Evolutionary conservation across 257 asterid species (phyloP).

Genomic region (Hygrophila difformis): DNA sequence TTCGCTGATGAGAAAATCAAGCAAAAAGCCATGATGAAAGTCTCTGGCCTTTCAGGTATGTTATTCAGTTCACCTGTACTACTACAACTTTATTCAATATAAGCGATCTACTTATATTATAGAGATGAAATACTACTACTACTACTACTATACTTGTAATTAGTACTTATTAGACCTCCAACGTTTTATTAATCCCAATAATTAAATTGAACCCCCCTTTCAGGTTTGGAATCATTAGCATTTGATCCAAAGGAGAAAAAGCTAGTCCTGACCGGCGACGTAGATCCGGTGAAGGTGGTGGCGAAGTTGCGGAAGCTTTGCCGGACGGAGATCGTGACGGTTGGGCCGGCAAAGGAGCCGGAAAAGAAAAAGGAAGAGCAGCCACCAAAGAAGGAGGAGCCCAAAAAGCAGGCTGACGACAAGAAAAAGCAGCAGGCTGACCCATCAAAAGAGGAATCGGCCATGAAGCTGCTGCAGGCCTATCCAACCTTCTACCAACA

Average conservation of each 20-base stretch:
- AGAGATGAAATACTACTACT: too few relatives aligned
- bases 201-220: background rate
- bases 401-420: slow-evolving; percentile 12
- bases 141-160: too few relatives aligned
- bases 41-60: too few relatives aligned
- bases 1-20: too few relatives aligned
- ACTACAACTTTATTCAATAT: too few relatives aligned
- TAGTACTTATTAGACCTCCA: background rate
- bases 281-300: slow-evolving; percentile 54
- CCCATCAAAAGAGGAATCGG: too few relatives aligned
- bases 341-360: slow-evolving; percentile 81
- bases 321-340: slow-evolving; percentile 40
- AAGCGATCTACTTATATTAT: too few relatives aligned
- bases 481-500: too few relatives aligned
- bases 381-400: slow-evolving; percentile 29
- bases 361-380: slow-evolving; percentile 43
- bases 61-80: too few relatives aligned
- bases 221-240: slow-evolving; percentile 60
- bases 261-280: slow-evolving; percentile 48
- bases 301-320: slow-evolving; percentile 55
- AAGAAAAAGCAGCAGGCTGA: too few relatives aligned
- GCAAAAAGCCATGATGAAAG: too few relatives aligned
- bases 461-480: too few relatives aligned
- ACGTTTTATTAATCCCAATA: background rate
- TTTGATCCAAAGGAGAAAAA: slow-evolving; percentile 50